Conservation (phyloP, 257 asterid genomes). For the Solanum tarijense region DNA sequence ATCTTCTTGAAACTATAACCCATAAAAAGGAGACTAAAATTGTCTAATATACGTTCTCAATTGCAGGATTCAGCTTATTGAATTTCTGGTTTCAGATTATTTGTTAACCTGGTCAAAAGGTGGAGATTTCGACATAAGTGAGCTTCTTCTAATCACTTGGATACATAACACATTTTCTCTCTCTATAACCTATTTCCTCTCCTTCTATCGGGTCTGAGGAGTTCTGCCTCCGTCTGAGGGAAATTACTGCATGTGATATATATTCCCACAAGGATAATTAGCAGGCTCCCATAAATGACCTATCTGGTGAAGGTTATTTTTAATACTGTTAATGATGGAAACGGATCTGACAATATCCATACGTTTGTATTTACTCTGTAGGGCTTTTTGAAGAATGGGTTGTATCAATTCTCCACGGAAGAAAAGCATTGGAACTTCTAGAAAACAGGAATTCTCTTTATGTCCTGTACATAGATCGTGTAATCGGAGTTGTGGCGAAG, state of each 20-base stretch:
- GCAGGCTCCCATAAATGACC: not conserved
- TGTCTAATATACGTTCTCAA: conserved; percentile 3
- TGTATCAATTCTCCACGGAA: conserved; percentile 49
- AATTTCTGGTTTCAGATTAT: conserved; percentile 76
- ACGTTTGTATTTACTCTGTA: conserved; percentile 9
- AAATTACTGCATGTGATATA: not conserved
- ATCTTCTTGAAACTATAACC: not conserved
- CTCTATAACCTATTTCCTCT: not conserved
- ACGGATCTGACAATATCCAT: not conserved
- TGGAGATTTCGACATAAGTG: conserved; percentile 57
- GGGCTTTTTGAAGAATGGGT: conserved; percentile 84
- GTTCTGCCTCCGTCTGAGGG: not conserved
- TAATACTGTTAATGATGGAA: not conserved
- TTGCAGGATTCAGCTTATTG: conserved; percentile 93
- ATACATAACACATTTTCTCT: not conserved
- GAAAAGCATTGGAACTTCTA: conserved; percentile 59
- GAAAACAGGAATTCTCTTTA: conserved; percentile 75
- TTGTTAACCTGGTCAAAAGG: conserved; percentile 55
- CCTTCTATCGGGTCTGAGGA: not conserved
- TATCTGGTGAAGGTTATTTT: not conserved
- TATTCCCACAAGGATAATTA: not conserved
- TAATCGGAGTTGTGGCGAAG: conserved; percentile 64
- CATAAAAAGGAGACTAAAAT: not conserved
- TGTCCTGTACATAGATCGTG: conserved; percentile 77
- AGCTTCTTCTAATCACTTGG: conserved; percentile 5